Evolutionary conservation across 2,329 filamentous ascomycete species (phyloP).

Genomic region (Aspergillus novofumigatus): DNA sequence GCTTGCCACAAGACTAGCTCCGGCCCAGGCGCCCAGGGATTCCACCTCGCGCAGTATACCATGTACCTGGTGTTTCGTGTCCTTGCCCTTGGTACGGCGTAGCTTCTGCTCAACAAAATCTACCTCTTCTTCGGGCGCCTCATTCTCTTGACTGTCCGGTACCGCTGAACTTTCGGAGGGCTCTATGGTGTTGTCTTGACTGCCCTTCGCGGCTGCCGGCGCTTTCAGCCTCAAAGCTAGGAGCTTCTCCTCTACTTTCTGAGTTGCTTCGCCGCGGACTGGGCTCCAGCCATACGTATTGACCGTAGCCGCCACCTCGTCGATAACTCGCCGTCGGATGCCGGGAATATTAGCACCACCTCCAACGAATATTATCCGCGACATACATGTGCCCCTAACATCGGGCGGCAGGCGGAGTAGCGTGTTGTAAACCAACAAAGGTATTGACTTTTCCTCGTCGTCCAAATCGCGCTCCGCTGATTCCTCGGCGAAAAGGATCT

Average conservation of each 20-base stretch:
- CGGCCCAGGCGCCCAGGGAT: constrained; percentile 61
- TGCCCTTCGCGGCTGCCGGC: constrained; percentile 10
- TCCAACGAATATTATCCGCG: constrained; percentile 81
- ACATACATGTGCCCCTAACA: constrained; percentile 78
- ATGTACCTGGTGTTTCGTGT: constrained; percentile 29
- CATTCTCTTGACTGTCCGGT: constrained; percentile 9
- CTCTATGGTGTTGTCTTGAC: constrained; percentile 3
- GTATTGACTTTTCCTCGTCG: constrained; percentile 79
- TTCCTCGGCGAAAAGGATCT: constrained; percentile 63
- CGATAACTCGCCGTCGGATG: constrained; percentile 69
- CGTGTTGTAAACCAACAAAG: constrained; percentile 69
- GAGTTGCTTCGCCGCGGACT: constrained; percentile 66
- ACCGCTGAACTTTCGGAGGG: constrained; percentile 19
- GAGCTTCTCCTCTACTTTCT: constrained; percentile 45
- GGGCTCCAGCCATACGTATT: constrained; percentile 70
- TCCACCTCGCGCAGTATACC: constrained; percentile 52
- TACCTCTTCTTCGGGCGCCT: constrained; percentile 37
- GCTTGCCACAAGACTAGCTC: constrained; percentile 57
- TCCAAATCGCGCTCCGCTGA: constrained; percentile 61
- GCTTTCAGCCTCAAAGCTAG: constrained; percentile 28
- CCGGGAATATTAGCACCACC: constrained; percentile 76
- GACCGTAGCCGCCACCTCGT: constrained; percentile 67
- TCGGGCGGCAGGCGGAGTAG: constrained; percentile 76
- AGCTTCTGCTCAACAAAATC: constrained; percentile 44
- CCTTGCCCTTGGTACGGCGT: constrained; percentile 32